Base-by-base conservation (phyloP, 441 rosid genomes). In the Mallotus repandus region DNA sequence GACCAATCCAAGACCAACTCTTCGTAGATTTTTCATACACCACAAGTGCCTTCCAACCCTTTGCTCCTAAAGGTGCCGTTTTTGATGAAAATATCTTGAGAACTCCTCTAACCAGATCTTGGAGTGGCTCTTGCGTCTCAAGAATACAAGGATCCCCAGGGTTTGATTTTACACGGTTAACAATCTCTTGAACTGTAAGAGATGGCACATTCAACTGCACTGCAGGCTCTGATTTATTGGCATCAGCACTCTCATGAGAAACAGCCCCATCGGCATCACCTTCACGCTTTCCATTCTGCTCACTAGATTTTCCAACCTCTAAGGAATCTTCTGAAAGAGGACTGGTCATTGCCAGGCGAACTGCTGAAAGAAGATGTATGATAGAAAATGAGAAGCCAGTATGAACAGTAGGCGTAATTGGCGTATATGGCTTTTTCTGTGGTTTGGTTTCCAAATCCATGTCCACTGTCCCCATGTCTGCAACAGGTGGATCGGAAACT, bases 61-160 rank as follows among this genome's bases (percentile, higher is more conserved):
- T 96, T 64, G 94, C 97, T 70, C 99, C 99, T 71, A 94, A 82
- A 77, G 99, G 97, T n/a, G 98, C 98, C 60, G 99, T 87, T 83
- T 85, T 94, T 0, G 99, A 94, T 54, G 94, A 87, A 80, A 89
- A 89, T 79, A 91, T 92, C 85, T 86, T 94, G 74, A 96, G 87
- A 76, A 89, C 97, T 77, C 99, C 99, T 85, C 97, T 88, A 54
- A 96, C 83, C 82, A 96, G 85, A 86, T 96, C 99, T 75, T 92
- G 93, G 75, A 96, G 97, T 13, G 97, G 98, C 81, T 93, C 99
- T 81, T 89, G 98, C 22, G 96, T 88, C 86, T 94, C 93, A 54
- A 94, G 93, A 80, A 96, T 88, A 77, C 91, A 89, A 66, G 98
- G 97, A 83, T 96, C 99, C 69, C 97, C 96, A 4, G 99, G 99